Conservation (phyloP, 2,329 filamentous ascomycete genomes). For the Verticillium longisporum region DNA sequence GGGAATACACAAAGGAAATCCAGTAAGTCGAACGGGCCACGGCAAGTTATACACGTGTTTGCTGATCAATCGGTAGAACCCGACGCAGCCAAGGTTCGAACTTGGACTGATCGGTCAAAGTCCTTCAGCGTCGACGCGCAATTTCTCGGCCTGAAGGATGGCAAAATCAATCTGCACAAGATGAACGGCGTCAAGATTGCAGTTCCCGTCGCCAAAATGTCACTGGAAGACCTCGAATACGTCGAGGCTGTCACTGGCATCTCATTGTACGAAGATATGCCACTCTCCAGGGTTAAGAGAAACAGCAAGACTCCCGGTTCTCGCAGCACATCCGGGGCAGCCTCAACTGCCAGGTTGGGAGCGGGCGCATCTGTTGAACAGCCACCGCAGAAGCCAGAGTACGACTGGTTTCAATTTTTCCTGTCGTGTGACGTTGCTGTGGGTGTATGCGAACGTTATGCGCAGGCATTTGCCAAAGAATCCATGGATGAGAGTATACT, state of each 20-base stretch:
- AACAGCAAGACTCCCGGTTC: conserved; percentile 27
- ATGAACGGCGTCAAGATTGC: conserved; percentile 98
- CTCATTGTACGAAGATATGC: conserved; percentile 91
- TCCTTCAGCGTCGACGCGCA: conserved; percentile 97
- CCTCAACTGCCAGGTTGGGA: conserved; percentile 15
- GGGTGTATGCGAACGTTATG: conserved; percentile 89
- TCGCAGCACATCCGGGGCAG: conserved; percentile 10
- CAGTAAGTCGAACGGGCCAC: conserved; percentile 48
- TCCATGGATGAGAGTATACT: conserved; percentile 94
- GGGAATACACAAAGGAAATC: conserved; percentile 43
- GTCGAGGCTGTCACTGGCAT: conserved; percentile 83
- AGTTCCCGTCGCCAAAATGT: conserved; percentile 93
- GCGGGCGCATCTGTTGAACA: conserved; percentile 59
- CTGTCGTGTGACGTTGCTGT: conserved; percentile 85
- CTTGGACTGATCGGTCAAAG: conserved; percentile 91
- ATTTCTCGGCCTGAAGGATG: conserved; percentile 88
- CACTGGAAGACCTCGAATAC: conserved; percentile 87
- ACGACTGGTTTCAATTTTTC: conserved; percentile 99
- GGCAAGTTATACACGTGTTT: neutral
- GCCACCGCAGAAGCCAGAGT: conserved; percentile 57
- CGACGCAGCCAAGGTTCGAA: conserved; percentile 74
- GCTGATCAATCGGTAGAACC: conserved; percentile 52
- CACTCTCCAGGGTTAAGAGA: conserved; percentile 74
- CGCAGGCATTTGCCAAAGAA: conserved; percentile 80
- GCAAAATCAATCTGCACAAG: conserved; percentile 97